Percentiles rank a stretch among this genome's conserved stretches.
Evolutionary conservation across 345 rosid genomes (phyloP).

Genomic region (Orychophragmus violaceus): DNA sequence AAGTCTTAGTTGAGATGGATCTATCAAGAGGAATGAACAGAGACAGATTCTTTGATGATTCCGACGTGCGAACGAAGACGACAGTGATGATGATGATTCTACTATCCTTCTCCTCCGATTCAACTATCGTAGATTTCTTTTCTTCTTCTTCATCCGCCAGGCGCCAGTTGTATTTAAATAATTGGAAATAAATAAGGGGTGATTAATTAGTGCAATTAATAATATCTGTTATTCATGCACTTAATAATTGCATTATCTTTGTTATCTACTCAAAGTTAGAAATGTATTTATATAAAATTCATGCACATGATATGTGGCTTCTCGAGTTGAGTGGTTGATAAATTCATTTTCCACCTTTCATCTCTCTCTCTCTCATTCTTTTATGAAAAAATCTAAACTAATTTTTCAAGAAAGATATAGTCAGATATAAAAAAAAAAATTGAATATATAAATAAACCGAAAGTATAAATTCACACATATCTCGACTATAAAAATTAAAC

Average conservation of each 20-base stretch:
- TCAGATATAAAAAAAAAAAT: too few relatives aligned
- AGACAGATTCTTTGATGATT: slow-evolving; percentile 19
- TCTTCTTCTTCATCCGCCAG: neutral
- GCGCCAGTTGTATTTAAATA: neutral
- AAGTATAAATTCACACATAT: too few relatives aligned
- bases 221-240: neutral
- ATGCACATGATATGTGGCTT: slow-evolving; percentile 12
- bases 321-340: slow-evolving; percentile 14
- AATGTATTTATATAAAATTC: neutral
- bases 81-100: neutral
- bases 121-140: neutral
- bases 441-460: too few relatives aligned
- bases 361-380: neutral
- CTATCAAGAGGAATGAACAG: slow-evolving; percentile 8
- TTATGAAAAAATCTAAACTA: too few relatives aligned
- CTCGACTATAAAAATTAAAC: too few relatives aligned
- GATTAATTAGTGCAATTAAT: neutral
- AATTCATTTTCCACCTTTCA: neutral
- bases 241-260: neutral
- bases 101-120: slow-evolving; percentile 1
- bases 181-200: neutral
- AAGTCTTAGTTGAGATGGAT: slow-evolving; percentile 38
- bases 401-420: too few relatives aligned
- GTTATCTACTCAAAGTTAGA: neutral
- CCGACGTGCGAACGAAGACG: slow-evolving; percentile 41